phyloP scores from a whole-genome alignment of 2,329 filamentous ascomycete genomes.

The Cercospora zeina region DNA sequence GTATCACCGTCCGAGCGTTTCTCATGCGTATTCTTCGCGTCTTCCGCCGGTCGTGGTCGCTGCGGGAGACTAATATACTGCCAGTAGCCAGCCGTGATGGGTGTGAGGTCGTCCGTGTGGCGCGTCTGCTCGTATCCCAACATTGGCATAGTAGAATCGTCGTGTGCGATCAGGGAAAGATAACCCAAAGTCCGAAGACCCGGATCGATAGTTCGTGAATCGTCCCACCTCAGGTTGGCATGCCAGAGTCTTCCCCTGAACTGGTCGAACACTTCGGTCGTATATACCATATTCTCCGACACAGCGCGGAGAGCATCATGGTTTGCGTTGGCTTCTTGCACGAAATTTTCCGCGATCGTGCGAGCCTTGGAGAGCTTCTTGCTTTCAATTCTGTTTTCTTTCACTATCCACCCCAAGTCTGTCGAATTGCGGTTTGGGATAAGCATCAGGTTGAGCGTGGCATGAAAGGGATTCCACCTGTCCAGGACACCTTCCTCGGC shows the following conservation, averaged over 20 bases:
- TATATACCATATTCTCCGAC: slow-evolving; percentile 1
- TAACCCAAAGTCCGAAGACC: neutral
- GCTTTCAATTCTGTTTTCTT: neutral
- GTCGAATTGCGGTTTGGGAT: neutral
- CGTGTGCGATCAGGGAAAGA: neutral
- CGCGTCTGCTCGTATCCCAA: slow-evolving; percentile 6
- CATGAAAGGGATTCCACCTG: neutral
- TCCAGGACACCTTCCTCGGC: neutral
- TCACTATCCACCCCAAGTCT: neutral
- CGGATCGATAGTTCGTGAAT: neutral
- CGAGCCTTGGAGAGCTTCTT: neutral
- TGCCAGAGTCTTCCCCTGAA: neutral
- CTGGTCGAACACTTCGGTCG: slow-evolving; percentile 7
- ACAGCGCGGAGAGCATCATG: neutral
- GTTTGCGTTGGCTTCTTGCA: neutral
- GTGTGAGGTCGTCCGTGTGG: neutral
- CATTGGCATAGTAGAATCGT: neutral
- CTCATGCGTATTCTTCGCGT: neutral
- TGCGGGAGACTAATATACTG: neutral
- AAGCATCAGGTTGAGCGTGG: neutral
- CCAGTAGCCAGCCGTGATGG: slow-evolving; percentile 2
- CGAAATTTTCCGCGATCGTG: neutral
- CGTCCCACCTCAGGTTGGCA: neutral
- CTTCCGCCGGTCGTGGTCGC: neutral
- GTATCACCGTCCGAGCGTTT: neutral